Conservation (phyloP, 768 basidiomycete genomes). For the Termitomyces sp. region DNA sequence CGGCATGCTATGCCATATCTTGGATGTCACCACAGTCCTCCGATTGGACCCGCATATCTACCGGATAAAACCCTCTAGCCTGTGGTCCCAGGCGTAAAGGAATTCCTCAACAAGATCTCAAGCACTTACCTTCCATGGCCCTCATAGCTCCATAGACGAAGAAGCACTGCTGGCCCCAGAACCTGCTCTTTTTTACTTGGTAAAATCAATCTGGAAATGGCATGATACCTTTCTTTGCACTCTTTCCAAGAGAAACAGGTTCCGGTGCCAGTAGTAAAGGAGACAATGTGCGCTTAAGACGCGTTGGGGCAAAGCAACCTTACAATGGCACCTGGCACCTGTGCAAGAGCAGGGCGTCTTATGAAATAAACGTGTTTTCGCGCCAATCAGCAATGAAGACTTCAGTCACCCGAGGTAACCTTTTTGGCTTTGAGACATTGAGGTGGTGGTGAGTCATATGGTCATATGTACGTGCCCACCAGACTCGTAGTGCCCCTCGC, state of each 20-base stretch:
- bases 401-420: conserved; percentile 2
- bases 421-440: conserved; percentile 8
- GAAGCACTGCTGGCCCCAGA: neutral
- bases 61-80: neutral
- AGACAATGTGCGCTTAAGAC: neutral
- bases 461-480: neutral
- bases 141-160: neutral
- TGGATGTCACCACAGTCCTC: neutral
- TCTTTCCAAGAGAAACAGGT: no score
- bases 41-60: neutral
- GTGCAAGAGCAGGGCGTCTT: neutral
- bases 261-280: no score
- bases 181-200: no score
- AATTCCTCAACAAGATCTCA: neutral
- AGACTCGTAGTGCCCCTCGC: neutral
- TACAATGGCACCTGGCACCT: neutral
- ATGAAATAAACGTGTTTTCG: neutral
- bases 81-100: neutral
- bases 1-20: neutral
- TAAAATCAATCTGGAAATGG: no score
- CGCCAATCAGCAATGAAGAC: neutral
- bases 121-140: neutral
- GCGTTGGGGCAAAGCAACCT: neutral
- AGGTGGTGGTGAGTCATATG: neutral
- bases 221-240: no score